These are phyloP conservation scores for Tuber melanosporum DNA, from an alignment of 495 filamentous ascomycete genomes.

Conservation along the genomic window DNA sequence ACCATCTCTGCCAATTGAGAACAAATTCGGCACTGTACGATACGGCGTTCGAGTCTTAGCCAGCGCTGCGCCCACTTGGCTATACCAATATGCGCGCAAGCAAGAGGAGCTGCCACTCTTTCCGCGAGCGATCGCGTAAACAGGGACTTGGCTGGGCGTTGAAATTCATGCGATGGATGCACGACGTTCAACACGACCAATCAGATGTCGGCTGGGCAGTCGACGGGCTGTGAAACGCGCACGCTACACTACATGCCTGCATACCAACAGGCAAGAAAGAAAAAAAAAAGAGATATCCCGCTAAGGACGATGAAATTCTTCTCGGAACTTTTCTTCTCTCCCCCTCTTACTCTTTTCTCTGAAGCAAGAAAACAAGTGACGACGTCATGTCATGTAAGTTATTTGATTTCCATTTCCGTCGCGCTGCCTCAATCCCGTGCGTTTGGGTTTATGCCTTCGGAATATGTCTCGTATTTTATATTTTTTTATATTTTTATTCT, in stretches of 20 bases:
- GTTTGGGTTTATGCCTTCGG: background rate
- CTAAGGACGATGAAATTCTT: background rate
- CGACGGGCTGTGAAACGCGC: background rate
- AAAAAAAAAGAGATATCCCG: background rate
- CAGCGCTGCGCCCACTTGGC: background rate
- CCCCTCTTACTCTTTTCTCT: background rate
- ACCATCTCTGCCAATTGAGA: background rate
- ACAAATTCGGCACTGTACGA: background rate
- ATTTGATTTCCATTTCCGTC: background rate
- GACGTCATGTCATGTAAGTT: background rate
- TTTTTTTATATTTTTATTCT: background rate
- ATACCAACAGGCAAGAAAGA: background rate
- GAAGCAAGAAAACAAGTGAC: background rate
- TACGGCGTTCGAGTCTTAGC: background rate
- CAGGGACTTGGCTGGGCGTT: background rate
- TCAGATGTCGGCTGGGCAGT: background rate
- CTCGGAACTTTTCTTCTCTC: background rate
- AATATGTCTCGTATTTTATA: background rate
- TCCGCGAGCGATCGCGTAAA: background rate
- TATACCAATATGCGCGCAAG: background rate
- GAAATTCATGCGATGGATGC: conserved; percentile 2
- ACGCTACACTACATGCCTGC: background rate
- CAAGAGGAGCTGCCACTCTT: background rate
- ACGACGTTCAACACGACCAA: conserved; percentile 1
- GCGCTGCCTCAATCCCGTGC: background rate